Evolutionary conservation across 257 asterid genomes (phyloP), one percentile per base, ranked within the genome.

Genomic region (Scutellaria galericulata): DNA sequence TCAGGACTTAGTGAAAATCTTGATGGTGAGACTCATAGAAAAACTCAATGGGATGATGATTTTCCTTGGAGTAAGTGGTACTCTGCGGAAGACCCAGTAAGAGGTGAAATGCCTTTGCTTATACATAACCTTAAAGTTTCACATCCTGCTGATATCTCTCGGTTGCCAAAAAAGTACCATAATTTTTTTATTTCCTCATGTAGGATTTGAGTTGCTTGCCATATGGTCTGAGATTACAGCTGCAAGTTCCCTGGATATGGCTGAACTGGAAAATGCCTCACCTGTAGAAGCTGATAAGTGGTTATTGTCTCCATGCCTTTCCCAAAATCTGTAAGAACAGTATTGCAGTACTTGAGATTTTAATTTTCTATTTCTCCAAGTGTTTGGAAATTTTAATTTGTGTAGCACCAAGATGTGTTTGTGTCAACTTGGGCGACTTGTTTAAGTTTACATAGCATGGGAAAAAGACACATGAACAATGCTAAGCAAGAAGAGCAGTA

Each of bases 31-130:
- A 77, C 67, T 31, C 83, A 67, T 69, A 83, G 59, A 27, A 88
- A 83, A 81, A 72, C 81, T 70, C 97, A 81, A 71, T 92, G 96
- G 98, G 98, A 92, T 79, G 96, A 86, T 67, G 86, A 79, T 78
- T 88, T 87, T 79, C 92, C 96, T 82, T 92, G 98, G 98, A 90
- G 96, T 81, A 93, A 92, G 87, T 92, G 98, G 98, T 92, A 90
- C 77, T 81, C 96, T 47, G 94, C 92, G 22, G 98, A 92, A 80
- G 96, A 90, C 83, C 98, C 96, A 50, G 79, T 90, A 70, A 92
- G 79, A 83, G 98, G 98, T 88, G 72, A 80, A 64, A 20, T 60
- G 27, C 66, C 78, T 68, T 59, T 76, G 66, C 76, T 72, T 54
- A 39, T 66, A 48, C 22, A 45, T 73, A 60, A 53, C 37, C 10